phyloP scores from a whole-genome alignment of 2,329 filamentous ascomycete genomes.

The Penicillium polonicum region DNA sequence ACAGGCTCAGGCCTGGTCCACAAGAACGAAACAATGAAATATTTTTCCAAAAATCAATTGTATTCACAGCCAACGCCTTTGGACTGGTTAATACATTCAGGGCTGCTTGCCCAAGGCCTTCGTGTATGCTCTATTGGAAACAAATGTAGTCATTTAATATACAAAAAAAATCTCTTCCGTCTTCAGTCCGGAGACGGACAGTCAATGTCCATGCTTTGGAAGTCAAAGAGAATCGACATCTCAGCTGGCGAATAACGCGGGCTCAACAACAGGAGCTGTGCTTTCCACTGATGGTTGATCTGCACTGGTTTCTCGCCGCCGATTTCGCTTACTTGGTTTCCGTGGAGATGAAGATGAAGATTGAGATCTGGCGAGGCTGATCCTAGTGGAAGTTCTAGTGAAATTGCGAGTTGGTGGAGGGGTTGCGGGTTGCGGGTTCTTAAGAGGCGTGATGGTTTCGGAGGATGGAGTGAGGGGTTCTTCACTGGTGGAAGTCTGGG shows the following conservation, averaged over 20 bases:
- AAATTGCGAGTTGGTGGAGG: conserved; percentile 15
- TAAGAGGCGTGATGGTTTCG: neutral
- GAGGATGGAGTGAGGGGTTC: conserved; percentile 6
- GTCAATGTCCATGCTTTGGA: neutral
- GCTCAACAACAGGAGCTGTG: neutral
- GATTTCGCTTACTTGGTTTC: conserved; percentile 1
- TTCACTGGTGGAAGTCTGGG: conserved; percentile 5
- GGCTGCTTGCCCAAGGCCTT: neutral
- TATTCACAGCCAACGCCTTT: conserved; percentile 5
- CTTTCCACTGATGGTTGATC: neutral
- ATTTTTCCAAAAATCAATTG: neutral
- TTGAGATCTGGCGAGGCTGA: conserved; percentile 4
- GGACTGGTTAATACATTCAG: conserved; percentile 1
- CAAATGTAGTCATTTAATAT: conserved; percentile 9
- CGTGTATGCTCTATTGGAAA: conserved; percentile 10
- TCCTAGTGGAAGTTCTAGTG: conserved; percentile 13
- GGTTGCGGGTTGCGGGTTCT: neutral
- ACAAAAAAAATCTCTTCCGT: conserved; percentile 1
- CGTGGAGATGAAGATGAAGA: neutral
- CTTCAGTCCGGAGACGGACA: neutral
- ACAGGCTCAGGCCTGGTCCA: neutral
- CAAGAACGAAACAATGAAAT: neutral
- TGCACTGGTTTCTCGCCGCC: neutral
- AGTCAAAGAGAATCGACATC: neutral
- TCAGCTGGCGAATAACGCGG: neutral